Evolutionary conservation across 2,329 filamentous ascomycete genomes (phyloP).

Genomic region (Fusarium citri): DNA sequence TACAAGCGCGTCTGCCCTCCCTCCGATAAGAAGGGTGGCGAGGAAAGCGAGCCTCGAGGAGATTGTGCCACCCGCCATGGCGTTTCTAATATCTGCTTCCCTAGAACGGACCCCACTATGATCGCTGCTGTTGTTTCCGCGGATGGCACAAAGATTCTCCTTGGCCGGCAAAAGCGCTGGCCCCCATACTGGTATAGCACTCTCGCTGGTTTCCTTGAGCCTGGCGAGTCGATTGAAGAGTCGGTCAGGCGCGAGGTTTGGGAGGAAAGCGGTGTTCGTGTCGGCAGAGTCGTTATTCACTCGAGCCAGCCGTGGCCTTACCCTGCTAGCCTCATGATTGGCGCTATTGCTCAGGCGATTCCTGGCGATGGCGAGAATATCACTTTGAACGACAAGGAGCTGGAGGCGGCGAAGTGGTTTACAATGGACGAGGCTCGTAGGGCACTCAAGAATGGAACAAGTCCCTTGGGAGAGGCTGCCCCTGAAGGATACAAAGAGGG

Average conservation of each 20-base stretch:
- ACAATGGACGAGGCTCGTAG: conserved; percentile 81
- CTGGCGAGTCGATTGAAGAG: conserved; percentile 86
- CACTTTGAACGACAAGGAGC: conserved; percentile 87
- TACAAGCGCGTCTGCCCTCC: conserved; percentile 85
- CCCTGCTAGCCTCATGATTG: conserved; percentile 87
- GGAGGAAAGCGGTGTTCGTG: conserved; percentile 83
- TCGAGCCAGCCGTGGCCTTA: conserved; percentile 91
- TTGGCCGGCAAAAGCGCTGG: conserved; percentile 87
- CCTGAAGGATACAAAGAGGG: conserved; percentile 79
- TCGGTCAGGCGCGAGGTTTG: conserved; percentile 85
- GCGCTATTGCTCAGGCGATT: conserved; percentile 85
- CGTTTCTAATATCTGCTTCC: conserved; percentile 91
- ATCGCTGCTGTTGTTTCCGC: conserved; percentile 92
- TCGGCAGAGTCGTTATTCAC: conserved; percentile 84
- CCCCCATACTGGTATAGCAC: conserved; percentile 89
- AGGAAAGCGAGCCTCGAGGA: conserved; percentile 64
- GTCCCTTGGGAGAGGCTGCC: conserved; percentile 72
- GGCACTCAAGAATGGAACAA: conserved; percentile 74
- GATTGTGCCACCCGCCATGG: conserved; percentile 85
- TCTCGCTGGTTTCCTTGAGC: conserved; percentile 87
- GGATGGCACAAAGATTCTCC: conserved; percentile 80
- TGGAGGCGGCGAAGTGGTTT: conserved; percentile 93
- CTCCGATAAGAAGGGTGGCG: conserved; percentile 67
- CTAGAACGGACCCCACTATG: conserved; percentile 91
- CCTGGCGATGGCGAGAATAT: conserved; percentile 80